A percentile compares a stretch with the other conserved stretches of the same genome.
Conservation (phyloP, 1,284 basidiomycete genomes). For the Flammula alnicola region DNA sequence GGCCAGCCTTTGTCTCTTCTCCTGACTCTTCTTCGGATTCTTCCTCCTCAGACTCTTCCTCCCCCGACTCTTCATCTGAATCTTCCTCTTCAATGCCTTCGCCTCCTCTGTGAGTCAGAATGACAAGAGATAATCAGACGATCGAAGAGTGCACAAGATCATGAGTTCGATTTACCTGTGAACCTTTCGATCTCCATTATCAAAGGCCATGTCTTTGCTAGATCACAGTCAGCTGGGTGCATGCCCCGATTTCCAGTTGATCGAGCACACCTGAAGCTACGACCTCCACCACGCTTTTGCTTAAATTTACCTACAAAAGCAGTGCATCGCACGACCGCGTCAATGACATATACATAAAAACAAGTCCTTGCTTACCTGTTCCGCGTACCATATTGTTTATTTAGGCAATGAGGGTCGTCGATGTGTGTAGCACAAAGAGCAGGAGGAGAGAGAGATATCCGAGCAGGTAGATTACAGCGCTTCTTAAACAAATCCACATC, state of each 20-base stretch:
- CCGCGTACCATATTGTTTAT: slow-evolving; percentile 62
- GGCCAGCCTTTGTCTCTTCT: slow-evolving; percentile 41
- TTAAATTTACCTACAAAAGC: slow-evolving; percentile 73
- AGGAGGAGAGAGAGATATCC: slow-evolving; percentile 6
- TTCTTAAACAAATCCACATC: slow-evolving; percentile 13
- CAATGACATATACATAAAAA: background rate
- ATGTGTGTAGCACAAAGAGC: background rate
- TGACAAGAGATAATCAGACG: slow-evolving; percentile 8
- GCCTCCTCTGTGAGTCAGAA: slow-evolving; percentile 10
- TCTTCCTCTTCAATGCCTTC: slow-evolving; percentile 21
- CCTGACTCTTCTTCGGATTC: slow-evolving; percentile 41
- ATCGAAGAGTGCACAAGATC: slow-evolving; percentile 13
- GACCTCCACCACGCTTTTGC: slow-evolving; percentile 85
- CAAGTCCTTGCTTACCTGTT: slow-evolving; percentile 44
- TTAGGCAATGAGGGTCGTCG: slow-evolving; percentile 14
- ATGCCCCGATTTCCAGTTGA: background rate
- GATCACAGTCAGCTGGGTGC: background rate
- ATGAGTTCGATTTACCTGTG: slow-evolving; percentile 21
- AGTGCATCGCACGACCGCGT: background rate
- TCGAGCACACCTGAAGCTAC: slow-evolving; percentile 68
- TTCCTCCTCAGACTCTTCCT: slow-evolving; percentile 38
- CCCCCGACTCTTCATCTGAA: slow-evolving; percentile 27
- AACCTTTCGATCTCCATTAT: slow-evolving; percentile 42
- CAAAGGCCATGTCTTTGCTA: slow-evolving; percentile 56
- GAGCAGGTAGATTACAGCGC: slow-evolving; percentile 1